Conservation (phyloP, 1,284 basidiomycete species). For the Ganoderma multipileum region DNA sequence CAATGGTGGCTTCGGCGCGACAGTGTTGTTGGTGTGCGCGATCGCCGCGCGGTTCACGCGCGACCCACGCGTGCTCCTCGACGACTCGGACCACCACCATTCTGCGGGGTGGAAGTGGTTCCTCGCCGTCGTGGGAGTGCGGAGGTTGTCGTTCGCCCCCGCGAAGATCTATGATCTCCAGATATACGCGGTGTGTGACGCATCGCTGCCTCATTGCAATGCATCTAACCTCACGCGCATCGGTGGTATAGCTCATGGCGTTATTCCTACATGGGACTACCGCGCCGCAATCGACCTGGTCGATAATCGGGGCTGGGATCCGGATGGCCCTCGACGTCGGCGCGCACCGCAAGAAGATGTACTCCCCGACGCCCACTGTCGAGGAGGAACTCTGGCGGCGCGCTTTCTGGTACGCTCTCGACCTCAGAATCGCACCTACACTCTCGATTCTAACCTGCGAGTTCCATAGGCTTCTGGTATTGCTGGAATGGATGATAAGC, state of each 20-base stretch:
- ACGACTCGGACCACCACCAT: conserved; percentile 50
- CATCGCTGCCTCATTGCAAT: too few species aligned
- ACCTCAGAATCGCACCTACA: too few species aligned
- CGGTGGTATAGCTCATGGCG: conserved; percentile 7
- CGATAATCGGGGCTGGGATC: conserved; percentile 55
- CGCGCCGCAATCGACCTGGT: conserved; percentile 57
- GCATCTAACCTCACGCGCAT: too few species aligned
- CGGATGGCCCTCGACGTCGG: conserved; percentile 54
- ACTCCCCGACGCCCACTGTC: conserved; percentile 33
- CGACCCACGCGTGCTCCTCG: conserved; percentile 67
- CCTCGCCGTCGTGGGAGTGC: conserved; percentile 62
- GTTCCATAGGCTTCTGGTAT: conserved; percentile 59
- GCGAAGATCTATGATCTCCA: conserved; percentile 76
- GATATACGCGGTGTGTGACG: conserved; percentile 47
- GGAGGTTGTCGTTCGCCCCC: conserved; percentile 60
- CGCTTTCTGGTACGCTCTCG: conserved; percentile 71
- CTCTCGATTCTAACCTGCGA: too few species aligned
- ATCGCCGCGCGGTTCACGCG: conserved; percentile 71
- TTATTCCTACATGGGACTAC: conserved; percentile 50
- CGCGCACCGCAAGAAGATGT: conserved; percentile 46
- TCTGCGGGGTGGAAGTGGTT: conserved; percentile 82
- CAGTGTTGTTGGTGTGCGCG: conserved; percentile 79
- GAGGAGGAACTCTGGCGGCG: conserved; percentile 65
- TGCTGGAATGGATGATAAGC: conserved; percentile 68
- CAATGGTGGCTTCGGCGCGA: conserved; percentile 70